phyloP scores from a whole-genome alignment of 2,329 filamentous ascomycete species.

The Neoascochyta sp. region DNA sequence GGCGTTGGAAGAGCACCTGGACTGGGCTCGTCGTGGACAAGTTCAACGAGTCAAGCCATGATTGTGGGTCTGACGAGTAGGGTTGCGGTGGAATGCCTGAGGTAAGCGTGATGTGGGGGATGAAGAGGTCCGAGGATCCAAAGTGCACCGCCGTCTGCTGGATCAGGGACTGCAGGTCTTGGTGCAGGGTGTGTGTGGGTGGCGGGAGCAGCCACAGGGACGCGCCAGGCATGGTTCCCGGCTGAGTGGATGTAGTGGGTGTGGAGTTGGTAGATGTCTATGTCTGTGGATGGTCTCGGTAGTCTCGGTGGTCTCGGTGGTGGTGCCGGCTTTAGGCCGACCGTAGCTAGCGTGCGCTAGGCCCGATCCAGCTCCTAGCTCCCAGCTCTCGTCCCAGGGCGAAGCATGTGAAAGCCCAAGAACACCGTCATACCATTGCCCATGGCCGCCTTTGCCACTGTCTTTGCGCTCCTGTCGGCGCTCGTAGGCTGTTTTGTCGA shows the following conservation, averaged over 20 bases:
- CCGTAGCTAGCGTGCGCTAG: no score
- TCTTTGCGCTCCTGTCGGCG: no score
- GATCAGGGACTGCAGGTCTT: constrained; percentile 35
- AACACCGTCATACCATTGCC: no score
- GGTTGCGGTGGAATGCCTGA: constrained; percentile 29
- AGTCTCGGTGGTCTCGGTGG: no score
- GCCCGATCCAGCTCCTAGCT: no score
- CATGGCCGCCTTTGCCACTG: no score
- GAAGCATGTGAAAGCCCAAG: constrained; percentile 18
- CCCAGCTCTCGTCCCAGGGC: no score
- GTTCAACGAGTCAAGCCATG: constrained; percentile 35
- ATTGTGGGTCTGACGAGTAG: constrained; percentile 32
- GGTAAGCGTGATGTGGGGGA: constrained; percentile 44
- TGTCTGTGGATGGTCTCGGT: no score
- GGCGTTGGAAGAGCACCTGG: constrained; percentile 24
- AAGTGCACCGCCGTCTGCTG: constrained; percentile 32
- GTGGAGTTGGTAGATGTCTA: neutral
- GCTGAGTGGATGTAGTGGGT: neutral
- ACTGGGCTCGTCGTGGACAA: constrained; percentile 18
- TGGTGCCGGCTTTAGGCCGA: no score
- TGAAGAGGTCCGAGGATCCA: constrained; percentile 37
- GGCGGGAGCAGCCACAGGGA: constrained; percentile 46
- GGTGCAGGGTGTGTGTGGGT: constrained; percentile 26
- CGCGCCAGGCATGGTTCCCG: constrained; percentile 37
- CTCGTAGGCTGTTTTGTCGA: constrained; percentile 32